Conservation (phyloP, 805 yeast species). For the Sungouiella thailandica region DNA sequence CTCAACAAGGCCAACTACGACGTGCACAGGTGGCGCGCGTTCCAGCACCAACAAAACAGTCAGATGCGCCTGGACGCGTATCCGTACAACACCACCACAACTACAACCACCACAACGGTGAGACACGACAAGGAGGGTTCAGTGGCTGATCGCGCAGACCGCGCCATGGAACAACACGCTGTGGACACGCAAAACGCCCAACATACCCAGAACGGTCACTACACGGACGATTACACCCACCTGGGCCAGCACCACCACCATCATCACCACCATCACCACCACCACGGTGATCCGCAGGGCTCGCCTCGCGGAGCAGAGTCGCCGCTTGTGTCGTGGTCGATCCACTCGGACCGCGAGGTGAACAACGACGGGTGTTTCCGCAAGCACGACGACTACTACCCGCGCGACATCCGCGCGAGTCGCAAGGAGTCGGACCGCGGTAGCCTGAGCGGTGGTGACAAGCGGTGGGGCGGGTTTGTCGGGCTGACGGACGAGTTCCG, state of each 20-base stretch:
- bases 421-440: background rate
- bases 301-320: background rate
- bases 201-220: conserved; percentile 1
- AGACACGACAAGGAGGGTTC: conserved; percentile 9
- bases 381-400: conserved; percentile 3
- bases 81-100: conserved; percentile 10
- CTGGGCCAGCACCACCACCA: conserved; percentile 3
- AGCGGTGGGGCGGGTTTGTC: no score
- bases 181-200: background rate
- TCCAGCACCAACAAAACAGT: conserved; percentile 5
- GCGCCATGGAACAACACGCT: conserved; percentile 1
- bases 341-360: conserved; percentile 1
- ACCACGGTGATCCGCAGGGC: background rate
- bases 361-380: background rate
- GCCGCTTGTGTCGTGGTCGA: background rate
- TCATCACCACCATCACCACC: conserved; percentile 6
- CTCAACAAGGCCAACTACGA: conserved; percentile 10
- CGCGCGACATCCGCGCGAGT: conserved; percentile 1
- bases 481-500: no score
- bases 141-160: background rate
- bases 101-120: conserved; percentile 13
- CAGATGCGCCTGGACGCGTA: background rate
- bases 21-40: conserved; percentile 15
- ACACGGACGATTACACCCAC: conserved; percentile 5
- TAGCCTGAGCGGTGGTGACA: background rate